phyloP scores from a whole-genome alignment of 306 rosid species.

The Quercus gilva region DNA sequence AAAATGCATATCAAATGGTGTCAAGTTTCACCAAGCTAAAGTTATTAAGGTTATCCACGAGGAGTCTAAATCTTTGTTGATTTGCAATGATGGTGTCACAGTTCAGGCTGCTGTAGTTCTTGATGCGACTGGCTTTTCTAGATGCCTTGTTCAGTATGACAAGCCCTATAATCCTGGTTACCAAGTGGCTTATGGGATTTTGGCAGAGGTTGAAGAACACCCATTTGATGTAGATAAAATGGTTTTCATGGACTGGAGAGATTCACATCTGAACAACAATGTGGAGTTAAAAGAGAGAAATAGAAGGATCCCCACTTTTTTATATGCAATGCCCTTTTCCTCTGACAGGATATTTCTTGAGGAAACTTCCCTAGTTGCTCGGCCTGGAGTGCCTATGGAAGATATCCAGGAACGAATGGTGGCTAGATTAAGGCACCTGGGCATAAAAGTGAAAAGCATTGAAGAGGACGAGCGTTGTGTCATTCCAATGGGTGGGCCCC shows the following conservation, averaged over 20 bases:
- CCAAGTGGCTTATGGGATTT: slow-evolving; percentile 95
- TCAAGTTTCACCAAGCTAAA: slow-evolving; percentile 89
- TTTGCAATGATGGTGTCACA: slow-evolving; percentile 87
- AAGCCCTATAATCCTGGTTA: slow-evolving; percentile 95
- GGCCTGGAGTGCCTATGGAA: slow-evolving; percentile 78
- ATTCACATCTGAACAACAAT: slow-evolving; percentile 64
- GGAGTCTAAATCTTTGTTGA: slow-evolving; percentile 69
- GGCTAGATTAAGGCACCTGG: slow-evolving; percentile 81
- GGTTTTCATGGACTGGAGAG: slow-evolving; percentile 99
- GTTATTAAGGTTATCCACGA: slow-evolving; percentile 82
- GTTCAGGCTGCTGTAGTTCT: slow-evolving; percentile 91
- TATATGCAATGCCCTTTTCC: slow-evolving; percentile 98
- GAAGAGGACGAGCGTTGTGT: slow-evolving; percentile 97
- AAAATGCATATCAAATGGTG: slow-evolving; percentile 80
- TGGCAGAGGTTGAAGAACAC: slow-evolving; percentile 94
- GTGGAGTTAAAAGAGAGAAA: slow-evolving; percentile 65
- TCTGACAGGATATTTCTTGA: slow-evolving; percentile 83
- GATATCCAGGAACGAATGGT: slow-evolving; percentile 95
- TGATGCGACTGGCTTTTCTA: slow-evolving; percentile 95
- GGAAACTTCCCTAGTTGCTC: slow-evolving; percentile 94
- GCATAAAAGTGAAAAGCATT: slow-evolving; percentile 83
- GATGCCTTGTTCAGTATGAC: slow-evolving; percentile 88
- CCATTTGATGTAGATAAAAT: slow-evolving; percentile 90
- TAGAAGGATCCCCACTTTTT: slow-evolving; percentile 76
- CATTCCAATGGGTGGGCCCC: slow-evolving; percentile 98